Conservation (phyloP, 768 basidiomycete species). For the Suillus tomentosus region DNA sequence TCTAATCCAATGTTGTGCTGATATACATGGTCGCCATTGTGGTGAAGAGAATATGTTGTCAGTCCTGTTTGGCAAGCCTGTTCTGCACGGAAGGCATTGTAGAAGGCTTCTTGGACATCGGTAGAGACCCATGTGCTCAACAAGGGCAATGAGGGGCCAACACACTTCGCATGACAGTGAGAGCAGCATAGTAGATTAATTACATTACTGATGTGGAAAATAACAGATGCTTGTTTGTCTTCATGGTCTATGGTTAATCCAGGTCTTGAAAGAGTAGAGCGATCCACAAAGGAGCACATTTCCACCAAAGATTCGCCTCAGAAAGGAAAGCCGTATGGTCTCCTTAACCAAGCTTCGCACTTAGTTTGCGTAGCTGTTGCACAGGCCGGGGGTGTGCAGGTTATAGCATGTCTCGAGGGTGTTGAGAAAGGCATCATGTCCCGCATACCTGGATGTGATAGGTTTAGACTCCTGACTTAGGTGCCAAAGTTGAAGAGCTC, state of each 20-base stretch:
- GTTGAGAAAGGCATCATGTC: not conserved
- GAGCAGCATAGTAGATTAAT: no score
- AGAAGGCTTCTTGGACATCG: no score
- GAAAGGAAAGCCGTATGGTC: not conserved
- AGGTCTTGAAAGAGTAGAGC: not conserved
- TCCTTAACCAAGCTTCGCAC: not conserved
- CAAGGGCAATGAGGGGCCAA: no score
- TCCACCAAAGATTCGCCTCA: not conserved
- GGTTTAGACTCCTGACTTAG: not conserved
- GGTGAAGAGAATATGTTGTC: no score
- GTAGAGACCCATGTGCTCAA: no score
- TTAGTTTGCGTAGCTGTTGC: not conserved
- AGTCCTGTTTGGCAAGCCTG: no score
- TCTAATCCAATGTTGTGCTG: not conserved
- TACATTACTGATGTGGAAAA: not conserved
- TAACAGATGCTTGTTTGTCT: not conserved
- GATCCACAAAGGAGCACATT: not conserved
- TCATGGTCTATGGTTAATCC: not conserved
- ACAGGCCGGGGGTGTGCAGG: not conserved
- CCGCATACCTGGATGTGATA: not conserved
- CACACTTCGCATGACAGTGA: no score
- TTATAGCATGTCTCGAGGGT: not conserved
- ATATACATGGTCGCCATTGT: not conserved
- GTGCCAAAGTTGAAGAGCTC: not conserved
- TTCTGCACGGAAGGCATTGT: no score